Base-by-base conservation (phyloP, 2,329 filamentous ascomycete species). In the Xylariomycetidae sp. region DNA sequence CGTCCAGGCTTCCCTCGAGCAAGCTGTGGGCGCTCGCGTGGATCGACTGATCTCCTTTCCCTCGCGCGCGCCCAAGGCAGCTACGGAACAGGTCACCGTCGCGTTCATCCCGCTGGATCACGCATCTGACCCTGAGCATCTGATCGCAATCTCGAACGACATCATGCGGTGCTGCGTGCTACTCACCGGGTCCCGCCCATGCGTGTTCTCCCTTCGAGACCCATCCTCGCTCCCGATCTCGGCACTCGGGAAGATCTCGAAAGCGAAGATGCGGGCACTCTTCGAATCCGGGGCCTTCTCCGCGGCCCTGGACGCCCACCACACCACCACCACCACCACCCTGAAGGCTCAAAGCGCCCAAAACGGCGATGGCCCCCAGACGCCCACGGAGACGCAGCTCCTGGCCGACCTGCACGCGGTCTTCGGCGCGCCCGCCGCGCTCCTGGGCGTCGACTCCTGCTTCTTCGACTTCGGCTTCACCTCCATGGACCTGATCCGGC, bases 401-500 rank as follows among this genome's bases (percentile, higher is more conserved):
- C 23, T 32, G 6, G 23, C 7, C 14, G 20, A 25, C 10, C 23
- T 26, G 15, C 3, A n/a, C 10, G 23, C 12, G 10, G 15, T 14
- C 12, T 8, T 35, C n/a, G 24, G 18, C 10, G 6, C 12, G 2
- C 13, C 14, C 35, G 4, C 30, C 41, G 19, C 38, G 48, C 5
- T 19, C 18, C 4, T 14, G 34, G 7, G 38, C 46, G 30, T 13
- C 35, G 8, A 36, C 25, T 10, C 22, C 29, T 18, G 42, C 48
- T 16, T 61, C 13, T 56, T 56, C 28, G 47, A 57, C 4, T 31
- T 61, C 10, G 61, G 62, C 3, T 44, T 57, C 19, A 59, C 52
- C 3, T 65, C 65, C 2, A 56, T 68, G 33, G 54, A 64, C 19
- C 42, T 68, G 5, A 60, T 68, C 31, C 47, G 44, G n/a, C 41